phyloP scores from a whole-genome alignment of 2,329 filamentous ascomycete genomes.

The Fusarium sp. region DNA sequence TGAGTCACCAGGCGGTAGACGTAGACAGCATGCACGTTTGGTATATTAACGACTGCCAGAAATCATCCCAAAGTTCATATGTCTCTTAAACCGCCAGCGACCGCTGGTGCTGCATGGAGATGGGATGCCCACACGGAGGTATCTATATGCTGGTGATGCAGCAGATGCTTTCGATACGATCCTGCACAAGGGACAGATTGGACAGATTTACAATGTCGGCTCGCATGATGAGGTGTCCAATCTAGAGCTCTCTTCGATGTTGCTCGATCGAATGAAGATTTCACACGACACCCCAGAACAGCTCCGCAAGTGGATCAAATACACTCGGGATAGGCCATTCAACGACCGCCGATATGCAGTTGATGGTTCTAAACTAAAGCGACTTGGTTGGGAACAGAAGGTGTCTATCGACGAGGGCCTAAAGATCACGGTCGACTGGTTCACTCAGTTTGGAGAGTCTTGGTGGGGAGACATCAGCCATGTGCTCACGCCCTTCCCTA shows the following conservation, averaged over 20 bases:
- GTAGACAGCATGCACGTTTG: background rate
- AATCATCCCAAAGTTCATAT: slow-evolving; percentile 85
- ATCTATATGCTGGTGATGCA: slow-evolving; percentile 82
- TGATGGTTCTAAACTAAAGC: slow-evolving; percentile 73
- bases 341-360: slow-evolving; percentile 80
- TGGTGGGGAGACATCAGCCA: slow-evolving; percentile 81
- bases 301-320: slow-evolving; percentile 74
- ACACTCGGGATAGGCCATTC: slow-evolving; percentile 82
- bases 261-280: slow-evolving; percentile 72
- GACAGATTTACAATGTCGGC: slow-evolving; percentile 85
- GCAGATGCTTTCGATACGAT: slow-evolving; percentile 87
- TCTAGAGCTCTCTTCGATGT: slow-evolving; percentile 71
- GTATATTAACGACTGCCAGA: slow-evolving; percentile 59
- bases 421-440: slow-evolving; percentile 75
- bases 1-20: slow-evolving; percentile 54
- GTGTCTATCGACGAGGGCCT: slow-evolving; percentile 73
- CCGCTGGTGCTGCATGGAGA: slow-evolving; percentile 81
- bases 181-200: slow-evolving; percentile 78
- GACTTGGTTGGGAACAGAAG: slow-evolving; percentile 76
- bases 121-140: slow-evolving; percentile 78
- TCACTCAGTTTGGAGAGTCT: slow-evolving; percentile 70
- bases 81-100: slow-evolving; percentile 72
- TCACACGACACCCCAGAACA: slow-evolving; percentile 61
- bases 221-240: slow-evolving; percentile 84
- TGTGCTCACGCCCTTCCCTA: slow-evolving; percentile 75